phyloP scores from a whole-genome alignment of 495 filamentous ascomycete species.

The Pseudoneurospora amorphoporcata region DNA sequence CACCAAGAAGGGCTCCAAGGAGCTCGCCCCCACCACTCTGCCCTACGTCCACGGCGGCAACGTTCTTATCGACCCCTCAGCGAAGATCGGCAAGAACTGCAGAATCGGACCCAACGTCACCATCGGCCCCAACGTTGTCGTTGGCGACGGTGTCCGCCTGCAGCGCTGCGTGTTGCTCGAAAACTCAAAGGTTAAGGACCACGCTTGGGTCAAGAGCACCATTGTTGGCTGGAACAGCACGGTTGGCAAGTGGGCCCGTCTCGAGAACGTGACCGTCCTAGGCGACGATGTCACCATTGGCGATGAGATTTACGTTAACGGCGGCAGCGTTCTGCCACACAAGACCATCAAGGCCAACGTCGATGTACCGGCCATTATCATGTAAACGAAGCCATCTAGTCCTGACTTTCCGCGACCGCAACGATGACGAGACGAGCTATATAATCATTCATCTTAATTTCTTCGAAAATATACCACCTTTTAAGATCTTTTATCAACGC shows the following conservation, averaged over 20 bases:
- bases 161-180: constrained; percentile 88
- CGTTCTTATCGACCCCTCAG: constrained; percentile 88
- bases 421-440: neutral
- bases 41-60: constrained; percentile 90
- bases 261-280: constrained; percentile 95
- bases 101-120: constrained; percentile 97
- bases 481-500: neutral
- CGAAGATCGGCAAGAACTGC: constrained; percentile 97
- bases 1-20: constrained; percentile 82
- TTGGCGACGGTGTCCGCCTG: constrained; percentile 90
- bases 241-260: constrained; percentile 87
- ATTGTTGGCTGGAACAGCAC: constrained; percentile 99
- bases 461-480: neutral
- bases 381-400: constrained; percentile 40
- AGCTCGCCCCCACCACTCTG: constrained; percentile 63
- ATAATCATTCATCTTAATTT: neutral
- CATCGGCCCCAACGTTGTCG: constrained; percentile 87
- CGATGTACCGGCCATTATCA: constrained; percentile 82
- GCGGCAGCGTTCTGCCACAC: constrained; percentile 89
- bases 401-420: neutral
- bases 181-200: constrained; percentile 92
- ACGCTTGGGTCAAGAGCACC: constrained; percentile 98
- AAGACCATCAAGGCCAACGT: constrained; percentile 99
- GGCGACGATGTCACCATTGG: constrained; percentile 99
- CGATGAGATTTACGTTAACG: constrained; percentile 98